Conservation (phyloP, 257 asterid genomes). For the Capsicum rhomboideum region DNA sequence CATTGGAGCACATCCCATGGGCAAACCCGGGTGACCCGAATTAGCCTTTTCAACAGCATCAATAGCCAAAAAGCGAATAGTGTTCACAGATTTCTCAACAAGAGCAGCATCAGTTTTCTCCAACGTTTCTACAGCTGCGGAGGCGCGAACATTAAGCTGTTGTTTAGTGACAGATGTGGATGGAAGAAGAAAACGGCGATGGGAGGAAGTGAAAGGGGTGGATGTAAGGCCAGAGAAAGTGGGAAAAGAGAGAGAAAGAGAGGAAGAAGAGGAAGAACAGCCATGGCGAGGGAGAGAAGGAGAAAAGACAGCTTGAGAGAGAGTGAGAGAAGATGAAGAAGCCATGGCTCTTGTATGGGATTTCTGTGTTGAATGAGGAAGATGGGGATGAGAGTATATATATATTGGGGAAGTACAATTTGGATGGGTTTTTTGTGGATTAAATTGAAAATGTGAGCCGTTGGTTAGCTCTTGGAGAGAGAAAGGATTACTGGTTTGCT, state of each 20-base stretch:
- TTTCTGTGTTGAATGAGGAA: background rate
- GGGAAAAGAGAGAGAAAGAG: slow-evolving; percentile 32
- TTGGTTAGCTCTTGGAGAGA: slow-evolving; percentile 1
- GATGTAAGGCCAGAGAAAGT: slow-evolving; percentile 53
- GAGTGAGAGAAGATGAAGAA: slow-evolving; percentile 1
- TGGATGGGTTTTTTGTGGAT: background rate
- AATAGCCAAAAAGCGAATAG: slow-evolving; percentile 36
- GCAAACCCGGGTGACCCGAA: slow-evolving; percentile 46
- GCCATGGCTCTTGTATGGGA: background rate
- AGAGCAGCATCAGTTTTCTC: slow-evolving; percentile 55
- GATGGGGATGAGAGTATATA: background rate
- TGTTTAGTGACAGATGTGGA: slow-evolving; percentile 24
- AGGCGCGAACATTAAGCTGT: slow-evolving; percentile 34
- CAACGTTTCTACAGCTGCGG: slow-evolving; percentile 64
- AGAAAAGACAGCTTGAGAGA: background rate
- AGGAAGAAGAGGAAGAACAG: background rate
- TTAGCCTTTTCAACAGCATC: slow-evolving; percentile 50
- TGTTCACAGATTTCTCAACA: slow-evolving; percentile 57
- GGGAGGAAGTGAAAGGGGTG: slow-evolving; percentile 20
- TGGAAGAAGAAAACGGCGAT: slow-evolving; percentile 9
- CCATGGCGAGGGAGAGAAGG: slow-evolving; percentile 4
- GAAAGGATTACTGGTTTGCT: background rate
- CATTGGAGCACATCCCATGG: slow-evolving; percentile 75
- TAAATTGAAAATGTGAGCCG: background rate
- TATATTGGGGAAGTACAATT: background rate